Base-by-base conservation (phyloP, 2,329 filamentous ascomycete species). In the Sarocladium kiliense region DNA sequence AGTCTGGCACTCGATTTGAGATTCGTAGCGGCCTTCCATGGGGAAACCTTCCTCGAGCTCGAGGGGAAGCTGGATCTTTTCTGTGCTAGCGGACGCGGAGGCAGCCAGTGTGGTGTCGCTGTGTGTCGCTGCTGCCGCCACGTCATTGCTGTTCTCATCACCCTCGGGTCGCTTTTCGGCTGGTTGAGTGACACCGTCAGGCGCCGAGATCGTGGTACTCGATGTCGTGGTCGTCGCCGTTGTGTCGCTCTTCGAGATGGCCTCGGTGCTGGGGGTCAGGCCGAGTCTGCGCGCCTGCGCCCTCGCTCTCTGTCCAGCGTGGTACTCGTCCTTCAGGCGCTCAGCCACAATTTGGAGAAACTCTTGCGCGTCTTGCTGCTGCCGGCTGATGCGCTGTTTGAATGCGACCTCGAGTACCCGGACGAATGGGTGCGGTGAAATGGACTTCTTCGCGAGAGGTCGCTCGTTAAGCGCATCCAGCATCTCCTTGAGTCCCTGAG, bases 291-390 rank as follows among this genome's bases (percentile, higher is more conserved):
- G 70, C 49, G 84, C 84, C 56, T 81, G 77, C 45, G 74, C 75
- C 59, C 92, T 80, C 12, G 90, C 91, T 65, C 87, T 82, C 63
- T 82, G 80, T 1, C 91, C 91, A 3, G 91, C 91, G 66, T 95
- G 86, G 65, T 97, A 96, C 71, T 99, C 94, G 66, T 99, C 94
- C 64, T 90, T 91, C 55, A 99, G 76, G 54, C 93, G 82, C 74
- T 99, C 93, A 2, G 91, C 88, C 12, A 99, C 87, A 51, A 97
- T 87, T 73, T 99, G 94, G 55, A 99, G 73, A 60, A 99, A 97
- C 69, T 99, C 94, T 66, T 99, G 94, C 11, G 94, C 94, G 74
- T 99, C 94, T 71, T 99, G 94, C 71, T 99, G 94, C 66, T 94
- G 91, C 54, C 93, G 81, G 67, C 89, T 97, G 63, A 99, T 96